A percentile compares a stretch with the other conserved stretches of the same genome.
Conservation (phyloP, 148 eudicot species). For the Pharnaceum exiguum region DNA sequence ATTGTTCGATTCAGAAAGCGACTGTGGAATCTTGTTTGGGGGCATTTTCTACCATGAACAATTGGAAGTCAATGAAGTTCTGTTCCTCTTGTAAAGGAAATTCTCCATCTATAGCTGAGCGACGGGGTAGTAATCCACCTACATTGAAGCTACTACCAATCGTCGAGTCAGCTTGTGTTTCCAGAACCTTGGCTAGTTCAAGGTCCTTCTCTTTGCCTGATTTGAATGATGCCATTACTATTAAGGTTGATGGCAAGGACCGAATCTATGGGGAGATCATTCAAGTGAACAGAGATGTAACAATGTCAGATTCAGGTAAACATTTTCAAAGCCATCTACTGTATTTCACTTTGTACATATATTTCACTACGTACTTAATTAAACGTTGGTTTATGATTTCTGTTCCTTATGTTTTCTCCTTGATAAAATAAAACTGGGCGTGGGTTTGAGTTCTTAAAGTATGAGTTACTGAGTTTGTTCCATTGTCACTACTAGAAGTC, state of each 20-base stretch:
- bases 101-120: slow-evolving; percentile 52
- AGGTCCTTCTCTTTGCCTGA: slow-evolving; percentile 60
- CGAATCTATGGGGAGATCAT: slow-evolving; percentile 11
- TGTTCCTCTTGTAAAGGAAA: slow-evolving; percentile 32
- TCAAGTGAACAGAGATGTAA: slow-evolving; percentile 28
- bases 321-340: not conserved
- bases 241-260: slow-evolving; percentile 22
- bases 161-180: slow-evolving; percentile 33
- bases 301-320: slow-evolving; percentile 38
- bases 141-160: slow-evolving; percentile 39
- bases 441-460: too few species aligned
- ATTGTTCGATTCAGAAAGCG: slow-evolving; percentile 25
- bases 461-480: too few species aligned
- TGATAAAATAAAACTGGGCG: too few species aligned
- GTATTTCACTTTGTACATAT: too few species aligned
- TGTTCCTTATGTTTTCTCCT: too few species aligned
- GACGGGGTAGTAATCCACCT: slow-evolving; percentile 54
- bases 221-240: slow-evolving; percentile 30
- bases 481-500: too few species aligned
- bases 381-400: too few species aligned
- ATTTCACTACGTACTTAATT: too few species aligned
- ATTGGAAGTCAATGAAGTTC: slow-evolving; percentile 15
- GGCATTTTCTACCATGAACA: slow-evolving; percentile 28
- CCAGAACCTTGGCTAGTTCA: slow-evolving; percentile 42
- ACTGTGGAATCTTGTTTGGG: slow-evolving; percentile 25